A percentile compares a stretch with the other conserved stretches of the same genome.
phyloP scores from a whole-genome alignment of 495 filamentous ascomycete species.

The Astrothelium subdiscretum region DNA sequence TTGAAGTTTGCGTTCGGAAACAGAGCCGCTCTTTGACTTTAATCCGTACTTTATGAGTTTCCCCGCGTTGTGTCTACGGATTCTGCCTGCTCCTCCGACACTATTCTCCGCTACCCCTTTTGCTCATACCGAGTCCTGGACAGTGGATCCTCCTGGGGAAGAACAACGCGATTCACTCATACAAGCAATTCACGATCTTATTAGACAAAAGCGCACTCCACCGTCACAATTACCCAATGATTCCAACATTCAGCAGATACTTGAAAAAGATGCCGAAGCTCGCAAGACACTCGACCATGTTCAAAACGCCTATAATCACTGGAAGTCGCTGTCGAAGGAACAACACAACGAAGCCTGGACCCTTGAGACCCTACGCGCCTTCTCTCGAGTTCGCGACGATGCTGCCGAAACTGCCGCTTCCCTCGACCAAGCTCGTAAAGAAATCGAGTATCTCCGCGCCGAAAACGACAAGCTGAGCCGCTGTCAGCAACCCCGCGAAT shows the following conservation, averaged over 20 bases:
- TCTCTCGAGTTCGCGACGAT: constrained; percentile 54
- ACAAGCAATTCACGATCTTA: constrained; percentile 43
- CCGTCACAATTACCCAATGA: constrained; percentile 25
- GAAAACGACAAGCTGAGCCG: constrained; percentile 58
- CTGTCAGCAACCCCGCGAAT: constrained; percentile 60
- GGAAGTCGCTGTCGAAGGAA: constrained; percentile 46
- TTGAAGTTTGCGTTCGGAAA: background rate
- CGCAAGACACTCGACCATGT: constrained; percentile 56
- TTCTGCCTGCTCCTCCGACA: constrained; percentile 66
- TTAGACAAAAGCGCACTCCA: constrained; percentile 35
- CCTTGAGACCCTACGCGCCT: constrained; percentile 64
- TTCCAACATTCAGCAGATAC: constrained; percentile 3
- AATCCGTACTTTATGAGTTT: constrained; percentile 71
- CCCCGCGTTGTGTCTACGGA: constrained; percentile 66
- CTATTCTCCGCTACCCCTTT: constrained; percentile 60
- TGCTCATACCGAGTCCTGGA: constrained; percentile 59
- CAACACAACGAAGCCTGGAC: constrained; percentile 58
- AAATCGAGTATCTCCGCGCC: constrained; percentile 57
- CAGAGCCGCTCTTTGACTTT: constrained; percentile 52
- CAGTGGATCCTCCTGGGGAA: constrained; percentile 54
- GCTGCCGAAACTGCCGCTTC: constrained; percentile 48
- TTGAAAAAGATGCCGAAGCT: constrained; percentile 26
- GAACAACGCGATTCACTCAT: constrained; percentile 61
- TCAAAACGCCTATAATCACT: constrained; percentile 56
- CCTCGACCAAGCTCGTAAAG: constrained; percentile 53